Conservation (phyloP, 1,284 basidiomycete species). For the Apiotrichum mycotoxinovorans region DNA sequence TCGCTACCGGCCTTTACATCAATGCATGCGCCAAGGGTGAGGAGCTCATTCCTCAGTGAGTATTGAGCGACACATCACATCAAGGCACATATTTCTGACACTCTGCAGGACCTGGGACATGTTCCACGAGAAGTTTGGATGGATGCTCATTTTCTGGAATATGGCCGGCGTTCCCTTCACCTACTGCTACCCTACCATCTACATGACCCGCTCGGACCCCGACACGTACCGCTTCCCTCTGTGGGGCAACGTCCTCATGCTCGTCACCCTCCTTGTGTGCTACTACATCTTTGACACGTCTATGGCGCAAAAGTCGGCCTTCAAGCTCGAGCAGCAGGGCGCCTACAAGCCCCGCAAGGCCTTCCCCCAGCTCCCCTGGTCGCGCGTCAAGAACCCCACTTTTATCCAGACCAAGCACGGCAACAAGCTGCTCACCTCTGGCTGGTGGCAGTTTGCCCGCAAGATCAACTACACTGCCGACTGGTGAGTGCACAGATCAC, state of each 20-base stretch:
- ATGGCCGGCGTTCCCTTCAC: conserved; percentile 79
- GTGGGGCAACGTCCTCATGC: conserved; percentile 36
- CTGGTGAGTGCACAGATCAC: conserved; percentile 8
- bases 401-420: conserved; percentile 94
- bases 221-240: conserved; percentile 82
- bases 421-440: conserved; percentile 54
- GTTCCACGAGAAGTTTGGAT: conserved; percentile 95
- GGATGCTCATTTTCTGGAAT: conserved; percentile 97
- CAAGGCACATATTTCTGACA: neutral
- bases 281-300: conserved; percentile 89
- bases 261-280: conserved; percentile 67
- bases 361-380: conserved; percentile 90
- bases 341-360: conserved; percentile 79
- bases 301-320: conserved; percentile 96
- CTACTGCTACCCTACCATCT: conserved; percentile 94
- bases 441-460: conserved; percentile 68
- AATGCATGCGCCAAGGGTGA: conserved; percentile 94
- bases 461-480: conserved; percentile 56
- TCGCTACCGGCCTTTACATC: conserved; percentile 93
- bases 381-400: conserved; percentile 80
- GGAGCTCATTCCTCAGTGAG: conserved; percentile 86
- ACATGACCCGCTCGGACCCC: conserved; percentile 94
- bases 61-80: neutral
- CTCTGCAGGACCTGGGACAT: conserved; percentile 79
- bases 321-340: conserved; percentile 95